Conservation (phyloP, 495 filamentous ascomycete genomes). For the Neurospora sp. region DNA sequence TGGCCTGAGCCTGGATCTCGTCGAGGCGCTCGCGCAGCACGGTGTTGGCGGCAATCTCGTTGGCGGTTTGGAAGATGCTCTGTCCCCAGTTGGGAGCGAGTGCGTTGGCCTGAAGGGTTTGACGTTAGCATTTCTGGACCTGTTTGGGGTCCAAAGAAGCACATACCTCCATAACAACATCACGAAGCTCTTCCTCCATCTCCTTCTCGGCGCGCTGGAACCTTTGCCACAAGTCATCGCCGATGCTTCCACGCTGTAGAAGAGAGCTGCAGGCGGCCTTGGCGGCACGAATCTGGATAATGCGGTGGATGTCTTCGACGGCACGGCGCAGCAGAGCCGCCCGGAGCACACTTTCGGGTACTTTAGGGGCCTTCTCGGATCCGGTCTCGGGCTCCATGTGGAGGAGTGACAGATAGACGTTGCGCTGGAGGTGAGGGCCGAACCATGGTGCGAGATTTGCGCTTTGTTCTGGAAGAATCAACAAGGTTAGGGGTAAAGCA, state of each 20-base stretch:
- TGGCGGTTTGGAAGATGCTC: slow-evolving; percentile 87
- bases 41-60: slow-evolving; percentile 70
- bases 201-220: slow-evolving; percentile 89
- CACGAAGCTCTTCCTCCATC: slow-evolving; percentile 89
- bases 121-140: slow-evolving; percentile 2
- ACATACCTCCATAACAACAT: slow-evolving; percentile 83
- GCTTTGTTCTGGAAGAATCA: slow-evolving; percentile 47
- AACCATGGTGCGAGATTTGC: slow-evolving; percentile 89
- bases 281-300: slow-evolving; percentile 72
- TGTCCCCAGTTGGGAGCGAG: slow-evolving; percentile 81
- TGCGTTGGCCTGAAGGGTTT: slow-evolving; percentile 59
- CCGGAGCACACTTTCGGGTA: slow-evolving; percentile 79
- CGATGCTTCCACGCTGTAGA: slow-evolving; percentile 81
- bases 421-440: slow-evolving; percentile 73
- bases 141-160: neutral
- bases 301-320: slow-evolving; percentile 80
- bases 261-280: slow-evolving; percentile 78
- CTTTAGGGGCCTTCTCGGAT: slow-evolving; percentile 57
- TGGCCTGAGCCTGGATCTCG: slow-evolving; percentile 60
- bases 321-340: slow-evolving; percentile 86
- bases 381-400: slow-evolving; percentile 66
- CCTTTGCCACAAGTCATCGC: slow-evolving; percentile 93
- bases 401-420: slow-evolving; percentile 87
- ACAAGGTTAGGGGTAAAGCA: neutral
- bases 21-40: slow-evolving; percentile 64